Base-by-base conservation (phyloP, 306 rosid genomes). In the Macrotyloma uniflorum region DNA sequence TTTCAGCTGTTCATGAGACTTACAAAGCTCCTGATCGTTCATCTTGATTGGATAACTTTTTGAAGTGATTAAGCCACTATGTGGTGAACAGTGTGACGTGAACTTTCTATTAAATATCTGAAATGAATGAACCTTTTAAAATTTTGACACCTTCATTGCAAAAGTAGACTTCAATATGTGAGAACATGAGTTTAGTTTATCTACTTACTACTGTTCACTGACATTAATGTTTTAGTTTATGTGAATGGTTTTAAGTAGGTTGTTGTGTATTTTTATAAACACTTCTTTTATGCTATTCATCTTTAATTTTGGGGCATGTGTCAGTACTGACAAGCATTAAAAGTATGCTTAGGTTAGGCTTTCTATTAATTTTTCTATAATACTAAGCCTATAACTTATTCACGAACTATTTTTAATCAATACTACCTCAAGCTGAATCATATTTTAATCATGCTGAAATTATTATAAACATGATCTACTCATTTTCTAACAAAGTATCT, bases 1-100 rank as follows among this genome's bases (percentile, higher is more conserved):
- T 92, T 83, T 90, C 97, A 3, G 93, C 97, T 42, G 96, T 90
- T 36, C 83, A 86, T 30, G 96, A 92, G 79, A 89, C 88, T 28
- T 23, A 84, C 74, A 87, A 90, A 79, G 54, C 72, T 72, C 74
- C 14, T 53, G 81, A 80, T 28, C 81, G 67, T 53, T 79, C 80
- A 32, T 79, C 86, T 20, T 75, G 72, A 75, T 43, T 46, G 15
- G 11, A 46, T 72, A 26, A 23, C n/a, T 45, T 73, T 40, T 57
- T 53, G 35, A 38, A 79, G 65, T 64, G 63, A 46, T 74, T 64
- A 65, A 57, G 74, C 68, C 58, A 66, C 16, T 46, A 8, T 42
- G 15, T 42, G 47, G 64, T 67, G 42, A 9, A 38, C 57, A 85
- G 67, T 18, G 14, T 65, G 57, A 78, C 28, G 51, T 30, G 42